These are phyloP conservation scores for Oryza glaberrima DNA, from an alignment of 176 grass and related monocot genomes.

Conservation along the genomic window DNA sequence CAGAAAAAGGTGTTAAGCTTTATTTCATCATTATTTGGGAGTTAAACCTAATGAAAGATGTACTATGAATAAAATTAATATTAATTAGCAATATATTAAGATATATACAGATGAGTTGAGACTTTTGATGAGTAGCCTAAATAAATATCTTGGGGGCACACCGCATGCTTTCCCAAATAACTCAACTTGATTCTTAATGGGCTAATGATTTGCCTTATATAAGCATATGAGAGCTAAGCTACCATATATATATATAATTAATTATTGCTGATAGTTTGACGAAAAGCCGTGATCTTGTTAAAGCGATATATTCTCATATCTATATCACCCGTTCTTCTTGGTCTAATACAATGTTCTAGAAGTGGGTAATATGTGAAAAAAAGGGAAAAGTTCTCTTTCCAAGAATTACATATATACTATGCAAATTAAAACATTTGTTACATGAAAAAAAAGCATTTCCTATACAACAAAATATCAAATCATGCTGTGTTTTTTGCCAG, in stretches of 20 bases:
- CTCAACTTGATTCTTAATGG: conserved; percentile 25
- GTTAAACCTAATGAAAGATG: conserved; percentile 35
- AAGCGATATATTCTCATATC: conserved; percentile 31
- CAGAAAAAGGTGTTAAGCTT: conserved; percentile 31
- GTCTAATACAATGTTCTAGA: neutral
- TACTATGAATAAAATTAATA: neutral
- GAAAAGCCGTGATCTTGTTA: neutral
- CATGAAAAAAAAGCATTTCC: neutral
- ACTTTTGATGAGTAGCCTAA: conserved; percentile 14
- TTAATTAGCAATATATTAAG: conserved; percentile 19
- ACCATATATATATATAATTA: neutral
- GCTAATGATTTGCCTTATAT: conserved; percentile 33
- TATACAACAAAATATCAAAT: neutral
- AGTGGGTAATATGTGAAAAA: neutral
- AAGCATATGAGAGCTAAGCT: conserved; percentile 18
- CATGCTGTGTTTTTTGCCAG: neutral
- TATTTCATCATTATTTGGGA: neutral
- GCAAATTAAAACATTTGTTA: neutral
- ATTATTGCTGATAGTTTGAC: neutral
- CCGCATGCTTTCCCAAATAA: neutral
- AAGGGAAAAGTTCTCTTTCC: neutral
- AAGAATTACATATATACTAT: neutral
- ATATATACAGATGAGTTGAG: conserved; percentile 6
- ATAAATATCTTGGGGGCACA: conserved; percentile 10
- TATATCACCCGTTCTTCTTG: neutral